These are phyloP conservation scores for Paramecium sonneborni DNA, from an alignment of 73 alveolate species.

Conservation along the genomic window DNA sequence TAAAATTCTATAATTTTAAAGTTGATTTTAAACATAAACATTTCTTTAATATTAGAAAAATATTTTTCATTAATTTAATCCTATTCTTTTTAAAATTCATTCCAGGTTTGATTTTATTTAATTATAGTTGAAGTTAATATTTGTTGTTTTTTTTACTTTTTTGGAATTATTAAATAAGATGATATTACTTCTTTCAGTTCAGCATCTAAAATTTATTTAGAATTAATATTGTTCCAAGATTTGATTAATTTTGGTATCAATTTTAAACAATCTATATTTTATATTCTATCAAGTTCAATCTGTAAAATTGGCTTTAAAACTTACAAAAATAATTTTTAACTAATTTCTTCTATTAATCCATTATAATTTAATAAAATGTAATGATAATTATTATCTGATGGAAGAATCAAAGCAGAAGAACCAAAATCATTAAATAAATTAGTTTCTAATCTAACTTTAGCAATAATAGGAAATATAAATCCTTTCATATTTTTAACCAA, in stretches of 20 bases:
- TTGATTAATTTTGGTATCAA: conserved; percentile 10
- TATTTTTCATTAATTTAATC: background rate
- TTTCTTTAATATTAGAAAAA: background rate
- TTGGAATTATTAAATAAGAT: background rate
- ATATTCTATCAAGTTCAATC: background rate
- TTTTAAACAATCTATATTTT: conserved; percentile 12
- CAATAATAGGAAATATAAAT: background rate
- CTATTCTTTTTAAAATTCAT: background rate
- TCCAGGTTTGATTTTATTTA: background rate
- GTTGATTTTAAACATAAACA: background rate
- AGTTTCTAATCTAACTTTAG: background rate
- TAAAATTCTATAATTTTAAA: background rate
- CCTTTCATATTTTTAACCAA: background rate
- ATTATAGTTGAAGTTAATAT: background rate
- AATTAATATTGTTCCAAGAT: background rate
- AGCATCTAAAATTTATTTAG: background rate
- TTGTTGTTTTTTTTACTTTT: background rate
- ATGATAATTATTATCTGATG: background rate
- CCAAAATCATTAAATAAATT: background rate
- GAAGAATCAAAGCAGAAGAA: background rate
- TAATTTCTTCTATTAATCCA: conserved; percentile 29
- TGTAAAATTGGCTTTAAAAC: background rate
- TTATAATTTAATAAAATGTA: background rate
- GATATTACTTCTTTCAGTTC: background rate
- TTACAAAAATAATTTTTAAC: background rate